These are phyloP conservation scores for Copromyces sp. DNA, from an alignment of 495 filamentous ascomycete species.

Conservation along the genomic window DNA sequence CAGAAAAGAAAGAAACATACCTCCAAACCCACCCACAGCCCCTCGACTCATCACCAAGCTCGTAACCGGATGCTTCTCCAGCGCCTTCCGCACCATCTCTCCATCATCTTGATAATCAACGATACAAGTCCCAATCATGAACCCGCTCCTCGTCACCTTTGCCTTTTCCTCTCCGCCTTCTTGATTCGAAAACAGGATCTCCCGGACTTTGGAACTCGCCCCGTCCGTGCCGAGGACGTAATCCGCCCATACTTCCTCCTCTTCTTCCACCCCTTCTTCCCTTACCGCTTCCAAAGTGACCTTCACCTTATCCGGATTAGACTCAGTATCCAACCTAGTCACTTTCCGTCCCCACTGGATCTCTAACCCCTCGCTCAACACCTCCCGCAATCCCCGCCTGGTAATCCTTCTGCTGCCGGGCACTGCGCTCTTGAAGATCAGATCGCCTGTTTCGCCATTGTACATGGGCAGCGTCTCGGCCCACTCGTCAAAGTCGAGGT, in stretches of 20 bases:
- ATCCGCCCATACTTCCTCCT: constrained; percentile 32
- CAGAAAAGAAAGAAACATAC: constrained; percentile 1
- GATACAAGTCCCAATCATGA: constrained; percentile 18
- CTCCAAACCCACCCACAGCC: constrained; percentile 7
- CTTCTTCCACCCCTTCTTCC: background rate
- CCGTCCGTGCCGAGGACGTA: constrained; percentile 41
- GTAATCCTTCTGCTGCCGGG: constrained; percentile 37
- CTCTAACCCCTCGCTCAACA: constrained; percentile 21
- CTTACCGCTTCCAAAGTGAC: constrained; percentile 14
- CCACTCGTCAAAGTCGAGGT: constrained; percentile 20
- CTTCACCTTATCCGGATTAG: constrained; percentile 37
- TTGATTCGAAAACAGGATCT: constrained; percentile 20
- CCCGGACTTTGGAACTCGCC: constrained; percentile 30
- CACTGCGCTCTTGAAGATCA: constrained; percentile 25
- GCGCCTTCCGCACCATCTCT: constrained; percentile 21
- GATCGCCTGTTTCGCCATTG: constrained; percentile 40
- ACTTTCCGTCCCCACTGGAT: constrained; percentile 22
- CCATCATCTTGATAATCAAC: constrained; percentile 20
- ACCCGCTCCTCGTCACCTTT: constrained; percentile 15
- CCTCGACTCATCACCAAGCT: constrained; percentile 18
- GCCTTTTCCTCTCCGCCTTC: constrained; percentile 20
- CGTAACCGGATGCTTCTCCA: constrained; percentile 19
- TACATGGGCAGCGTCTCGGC: constrained; percentile 30
- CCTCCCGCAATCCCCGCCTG: constrained; percentile 25
- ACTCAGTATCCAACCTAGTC: constrained; percentile 28